Conservation (phyloP, 2,329 filamentous ascomycete genomes). For the Penicillium psychrosexuale region DNA sequence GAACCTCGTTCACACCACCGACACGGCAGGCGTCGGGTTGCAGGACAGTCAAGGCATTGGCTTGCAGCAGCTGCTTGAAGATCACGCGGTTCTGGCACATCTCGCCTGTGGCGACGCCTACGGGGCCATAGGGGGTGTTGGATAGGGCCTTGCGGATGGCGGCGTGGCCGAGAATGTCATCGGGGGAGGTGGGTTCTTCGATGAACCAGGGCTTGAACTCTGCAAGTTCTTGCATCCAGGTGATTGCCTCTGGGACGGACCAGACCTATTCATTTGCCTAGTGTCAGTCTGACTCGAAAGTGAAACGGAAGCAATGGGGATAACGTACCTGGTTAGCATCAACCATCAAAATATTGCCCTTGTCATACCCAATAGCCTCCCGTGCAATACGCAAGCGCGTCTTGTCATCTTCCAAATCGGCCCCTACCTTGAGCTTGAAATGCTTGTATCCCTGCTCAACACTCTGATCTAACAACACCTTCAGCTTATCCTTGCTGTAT, state of each 20-base stretch:
- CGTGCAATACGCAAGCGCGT: conserved; percentile 69
- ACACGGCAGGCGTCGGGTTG: conserved; percentile 89
- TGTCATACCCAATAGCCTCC: conserved; percentile 76
- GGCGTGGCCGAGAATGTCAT: conserved; percentile 85
- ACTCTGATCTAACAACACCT: conserved; percentile 68
- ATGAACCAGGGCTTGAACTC: conserved; percentile 87
- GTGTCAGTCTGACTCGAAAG: background rate
- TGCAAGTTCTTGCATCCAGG: conserved; percentile 76
- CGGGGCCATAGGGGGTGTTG: conserved; percentile 52
- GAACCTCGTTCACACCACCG: conserved; percentile 85
- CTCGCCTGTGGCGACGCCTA: conserved; percentile 87
- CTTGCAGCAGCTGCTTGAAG: conserved; percentile 84
- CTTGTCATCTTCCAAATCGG: conserved; percentile 67
- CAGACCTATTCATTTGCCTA: conserved; percentile 54
- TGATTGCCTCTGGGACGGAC: conserved; percentile 85
- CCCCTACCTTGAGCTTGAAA: conserved; percentile 90
- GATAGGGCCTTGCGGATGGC: conserved; percentile 76
- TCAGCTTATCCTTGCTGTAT: conserved; percentile 85
- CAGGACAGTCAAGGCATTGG: conserved; percentile 79
- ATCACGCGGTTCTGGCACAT: conserved; percentile 95
- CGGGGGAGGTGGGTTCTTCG: conserved; percentile 86
- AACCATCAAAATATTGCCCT: conserved; percentile 83
- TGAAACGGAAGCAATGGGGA: background rate
- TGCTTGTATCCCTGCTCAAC: conserved; percentile 73
- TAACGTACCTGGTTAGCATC: conserved; percentile 75